These are phyloP conservation scores for Rhodosporidiobolus sp. DNA, from an alignment of 768 basidiomycete species.

Conservation along the genomic window DNA sequence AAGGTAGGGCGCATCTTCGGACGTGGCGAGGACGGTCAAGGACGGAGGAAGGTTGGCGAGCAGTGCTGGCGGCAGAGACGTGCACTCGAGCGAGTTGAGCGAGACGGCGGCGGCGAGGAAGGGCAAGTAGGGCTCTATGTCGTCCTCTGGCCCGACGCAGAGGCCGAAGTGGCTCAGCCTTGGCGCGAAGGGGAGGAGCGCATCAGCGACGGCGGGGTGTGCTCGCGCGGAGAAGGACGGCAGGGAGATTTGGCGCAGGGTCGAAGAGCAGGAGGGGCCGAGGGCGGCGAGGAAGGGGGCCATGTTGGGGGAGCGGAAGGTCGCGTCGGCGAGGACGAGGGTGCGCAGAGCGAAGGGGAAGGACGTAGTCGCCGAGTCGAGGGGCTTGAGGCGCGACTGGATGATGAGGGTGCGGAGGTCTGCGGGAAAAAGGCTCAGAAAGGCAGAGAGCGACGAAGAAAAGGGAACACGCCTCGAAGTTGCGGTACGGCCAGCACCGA, in stretches of 20 bases:
- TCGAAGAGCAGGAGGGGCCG: neutral
- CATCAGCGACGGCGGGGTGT: neutral
- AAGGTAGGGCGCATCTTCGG: constrained; percentile 2
- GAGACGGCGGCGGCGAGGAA: neutral
- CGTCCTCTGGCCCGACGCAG: neutral
- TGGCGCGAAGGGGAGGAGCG: constrained; percentile 18
- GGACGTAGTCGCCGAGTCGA: neutral
- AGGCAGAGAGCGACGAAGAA: neutral
- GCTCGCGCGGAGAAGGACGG: neutral
- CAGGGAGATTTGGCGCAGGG: constrained; percentile 5
- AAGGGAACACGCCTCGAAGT: neutral
- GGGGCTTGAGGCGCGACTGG: neutral
- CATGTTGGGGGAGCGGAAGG: constrained; percentile 1
- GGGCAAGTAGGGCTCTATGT: neutral
- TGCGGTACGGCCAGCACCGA: neutral
- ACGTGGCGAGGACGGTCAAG: constrained; percentile 16
- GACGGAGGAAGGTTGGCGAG: constrained; percentile 4
- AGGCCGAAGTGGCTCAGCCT: constrained; percentile 19
- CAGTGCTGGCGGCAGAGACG: constrained; percentile 2
- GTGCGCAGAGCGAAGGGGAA: constrained; percentile 14
- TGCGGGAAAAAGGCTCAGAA: neutral
- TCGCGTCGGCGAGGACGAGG: constrained; percentile 20
- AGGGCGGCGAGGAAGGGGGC: constrained; percentile 10
- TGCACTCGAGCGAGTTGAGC: constrained; percentile 31
- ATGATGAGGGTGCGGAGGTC: constrained; percentile 11